Base-by-base conservation (phyloP, 1,139 yeast species). In the Blastobotrys illinoisensis region DNA sequence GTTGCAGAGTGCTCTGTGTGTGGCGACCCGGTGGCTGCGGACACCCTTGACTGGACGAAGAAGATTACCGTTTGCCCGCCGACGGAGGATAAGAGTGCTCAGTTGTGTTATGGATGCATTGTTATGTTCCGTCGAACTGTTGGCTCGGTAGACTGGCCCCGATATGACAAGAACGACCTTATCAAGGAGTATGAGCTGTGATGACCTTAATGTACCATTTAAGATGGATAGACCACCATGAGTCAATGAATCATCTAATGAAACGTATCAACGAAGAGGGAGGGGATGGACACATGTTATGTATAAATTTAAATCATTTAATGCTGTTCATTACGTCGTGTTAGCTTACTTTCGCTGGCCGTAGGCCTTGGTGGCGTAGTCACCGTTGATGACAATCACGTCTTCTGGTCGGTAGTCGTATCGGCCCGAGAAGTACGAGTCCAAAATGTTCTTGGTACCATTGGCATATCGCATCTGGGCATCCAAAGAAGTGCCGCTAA, bases 401-500 rank as follows among this genome's bases (percentile, higher is more conserved):
- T 87, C 91, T 67, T 84, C 83, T 13, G 88, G 86, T 62, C 85
- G 78, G 75, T 86, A 87, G 65, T 86, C 88, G 55, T 70, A 69
- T 67, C 80, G 83, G 51, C 83, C 81, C 55, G 79, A 66, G 68
- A 87, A 81, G 74, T 81, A 86, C 46, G 82, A 77, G 55, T 77
- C 74, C 72, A 87, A 79, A 63, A 87, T 85, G 60, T 72, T 73
- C 74, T 83, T 79, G 51, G 83, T 84, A 55, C 95, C 95, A 19
- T 71, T 71, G 24, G 93, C 82, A 64, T 87, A 87, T 65, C 95
- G 78, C 46, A 75, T 75, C 74, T 87, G 95, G 48, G 95, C 93
- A 70, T 86, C 95, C 62, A 87, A 74, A 50, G 88, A 82, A 40
- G 93, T 83, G 58, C 95, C 95, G 54, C 88, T 82, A 60, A 84